Evolutionary conservation across 2,329 filamentous ascomycete genomes (phyloP), one percentile per base, ranked within the genome.

Genomic region (Cryphonectria radicalis): DNA sequence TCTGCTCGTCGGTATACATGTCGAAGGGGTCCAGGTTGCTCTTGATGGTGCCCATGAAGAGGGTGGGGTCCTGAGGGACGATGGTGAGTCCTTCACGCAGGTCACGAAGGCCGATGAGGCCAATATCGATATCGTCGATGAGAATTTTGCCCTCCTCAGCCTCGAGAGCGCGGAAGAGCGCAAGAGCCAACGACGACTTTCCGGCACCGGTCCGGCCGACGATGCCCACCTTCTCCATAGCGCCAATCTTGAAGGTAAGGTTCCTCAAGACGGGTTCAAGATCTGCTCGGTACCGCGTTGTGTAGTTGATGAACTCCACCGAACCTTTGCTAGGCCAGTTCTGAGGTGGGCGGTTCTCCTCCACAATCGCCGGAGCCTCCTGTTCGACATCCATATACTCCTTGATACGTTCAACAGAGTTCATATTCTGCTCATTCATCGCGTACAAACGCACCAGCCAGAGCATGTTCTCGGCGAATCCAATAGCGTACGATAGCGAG

Each of bases 341-440:
- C 5, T 86, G 81, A 0, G 92, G 86, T 8, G 96, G 96, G 40
- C 93, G 88, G 74, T 90, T 93, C 72, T 95, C 90, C 69, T 94
- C 90, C 57, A 97, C 88, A 57, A 97, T 85, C 0, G 93, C 86
- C 0, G 88, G 85, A 0, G 96, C 95, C 82, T 99, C 96, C 80
- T 98, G 95, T 76, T 98, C 95, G 0, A 99, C 93, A 62, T 98
- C 94, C 50, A 98, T 88, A 78, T 98, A 99, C 80, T 99, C 96
- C 84, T 97, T 97, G 78, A 99, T 92, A 78, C 96, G 93, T 82
- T 99, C 96, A 65, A 98, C 95, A 3, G 95, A 95, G 82, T 99
- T 99, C 96, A 99, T 98, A 82, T 98, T 98, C 82, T 99, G 96
- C 82, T 99, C 96, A 77, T 98, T 98, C 78, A 93, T 90, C 0